These are phyloP conservation scores for Morella rubra DNA, from an alignment of 306 rosid genomes.

Conservation along the genomic window DNA sequence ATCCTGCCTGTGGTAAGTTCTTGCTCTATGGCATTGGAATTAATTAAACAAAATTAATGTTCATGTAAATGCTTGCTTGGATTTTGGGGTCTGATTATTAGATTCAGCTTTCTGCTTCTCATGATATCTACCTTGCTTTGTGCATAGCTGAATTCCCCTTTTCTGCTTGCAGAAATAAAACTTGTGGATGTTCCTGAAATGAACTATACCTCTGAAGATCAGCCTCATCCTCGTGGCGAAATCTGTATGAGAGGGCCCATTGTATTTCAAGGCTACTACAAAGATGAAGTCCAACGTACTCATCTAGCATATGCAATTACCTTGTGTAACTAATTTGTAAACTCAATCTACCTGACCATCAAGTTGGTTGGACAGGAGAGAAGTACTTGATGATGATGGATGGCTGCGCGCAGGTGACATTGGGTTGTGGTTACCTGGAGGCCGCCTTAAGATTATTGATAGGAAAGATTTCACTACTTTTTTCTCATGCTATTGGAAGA, in stretches of 20 bases:
- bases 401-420: constrained; percentile 98
- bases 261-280: constrained; percentile 81
- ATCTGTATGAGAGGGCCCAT: constrained; percentile 96
- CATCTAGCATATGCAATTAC: constrained; percentile 31
- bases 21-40: background rate
- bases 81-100: background rate
- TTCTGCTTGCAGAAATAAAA: constrained; percentile 73
- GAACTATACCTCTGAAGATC: constrained; percentile 85
- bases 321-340: background rate
- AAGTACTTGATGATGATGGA: constrained; percentile 81
- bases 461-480: constrained; percentile 48
- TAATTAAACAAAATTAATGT: background rate
- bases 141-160: constrained; percentile 25
- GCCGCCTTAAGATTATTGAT: constrained; percentile 93
- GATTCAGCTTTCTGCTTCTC: constrained; percentile 6
- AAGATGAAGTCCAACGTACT: constrained; percentile 93
- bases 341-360: constrained; percentile 24
- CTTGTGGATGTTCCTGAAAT: constrained; percentile 97
- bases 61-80: background rate
- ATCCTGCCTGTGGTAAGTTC: constrained; percentile 89
- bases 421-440: constrained; percentile 86
- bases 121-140: constrained; percentile 7
- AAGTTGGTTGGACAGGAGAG: constrained; percentile 67
- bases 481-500: background rate
- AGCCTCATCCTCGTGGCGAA: constrained; percentile 96